Evolutionary conservation across 148 eudicot genomes (phyloP), one percentile per base, ranked within the genome.

Genomic region (Vaccinium myrtillus): DNA sequence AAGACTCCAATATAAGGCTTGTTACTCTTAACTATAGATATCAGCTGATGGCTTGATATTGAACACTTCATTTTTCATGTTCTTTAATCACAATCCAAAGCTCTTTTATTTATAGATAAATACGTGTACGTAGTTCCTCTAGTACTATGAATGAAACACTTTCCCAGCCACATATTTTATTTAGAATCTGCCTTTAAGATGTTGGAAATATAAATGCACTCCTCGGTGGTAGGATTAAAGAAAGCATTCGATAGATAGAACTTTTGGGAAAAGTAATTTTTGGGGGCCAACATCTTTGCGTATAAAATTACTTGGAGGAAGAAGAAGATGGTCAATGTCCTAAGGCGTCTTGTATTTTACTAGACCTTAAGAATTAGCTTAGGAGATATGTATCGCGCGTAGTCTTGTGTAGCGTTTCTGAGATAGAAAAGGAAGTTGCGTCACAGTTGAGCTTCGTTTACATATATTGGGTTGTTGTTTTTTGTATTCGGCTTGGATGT

Each of bases 1-100:
- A 86, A 39, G 71, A 88, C 87, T 12, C 71, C 90, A 48, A 89
- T 50, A 25, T 78, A 85, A n/a, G 92, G 82, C 61, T 79, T 87
- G 32, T 88, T 79, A 23, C 78, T 83, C 82, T 89, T 84, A 83
- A 36, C 39, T 36, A 36, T 36, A 36, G 39, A 36, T 36, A 86
- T 61, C 63, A 53, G 39, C 39, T 2, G n/a, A 51, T 53, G 51
- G 21, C 63, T 43, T 36, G 39, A 2, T 78, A 53, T 14, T 53
- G 81, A 78, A 15, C 46, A 78, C 63, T 53, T 78, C 81, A 78
- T 36, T 78, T 19, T 78, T 77, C 74, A 3, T 25, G 16, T 67
- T 27, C 36, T 27, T 25, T 67, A 69, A 4, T 69, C 8, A 69
- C 39, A 69, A 69, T 69, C 16, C 74, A 36, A 27, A 25, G 39